Evolutionary conservation across 2,329 filamentous ascomycete species (phyloP).

Genomic region (Fusarium anthophilum): DNA sequence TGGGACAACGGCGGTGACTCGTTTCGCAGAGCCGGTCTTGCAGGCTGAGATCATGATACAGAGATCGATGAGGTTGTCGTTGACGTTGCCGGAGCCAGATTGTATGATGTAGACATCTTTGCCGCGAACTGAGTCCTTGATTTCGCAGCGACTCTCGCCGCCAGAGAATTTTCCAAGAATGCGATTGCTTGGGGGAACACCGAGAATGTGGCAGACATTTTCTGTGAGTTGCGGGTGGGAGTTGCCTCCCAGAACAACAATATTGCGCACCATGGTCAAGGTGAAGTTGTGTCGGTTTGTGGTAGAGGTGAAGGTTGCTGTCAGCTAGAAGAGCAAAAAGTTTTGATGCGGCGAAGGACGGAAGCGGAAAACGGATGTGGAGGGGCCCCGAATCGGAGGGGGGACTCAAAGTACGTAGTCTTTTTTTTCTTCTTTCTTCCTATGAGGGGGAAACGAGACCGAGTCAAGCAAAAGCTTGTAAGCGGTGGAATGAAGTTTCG

Average conservation of each 20-base stretch:
- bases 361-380: conserved; percentile 42
- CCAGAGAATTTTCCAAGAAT: conserved; percentile 92
- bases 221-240: conserved; percentile 91
- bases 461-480: conserved; percentile 20
- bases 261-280: conserved; percentile 85
- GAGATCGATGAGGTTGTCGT: conserved; percentile 95
- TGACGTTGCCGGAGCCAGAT: conserved; percentile 90
- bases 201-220: conserved; percentile 86
- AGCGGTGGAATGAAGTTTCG: conserved; percentile 17
- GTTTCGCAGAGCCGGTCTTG: conserved; percentile 90
- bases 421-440: conserved; percentile 5
- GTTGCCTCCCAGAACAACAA: conserved; percentile 91
- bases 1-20: conserved; percentile 92
- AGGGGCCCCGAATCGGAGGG: conserved; percentile 44
- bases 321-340: conserved; percentile 35
- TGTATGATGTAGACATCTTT: conserved; percentile 99
- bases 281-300: conserved; percentile 24
- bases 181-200: conserved; percentile 84
- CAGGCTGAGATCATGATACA: conserved; percentile 99
- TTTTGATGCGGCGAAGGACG: conserved; percentile 41
- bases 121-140: conserved; percentile 93
- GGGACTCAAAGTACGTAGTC: conserved; percentile 11
- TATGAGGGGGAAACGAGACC: conserved; percentile 14
- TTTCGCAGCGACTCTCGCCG: conserved; percentile 94
- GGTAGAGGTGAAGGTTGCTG: conserved; percentile 9